Conservation (phyloP, 129 eudicot genomes). For the Saposhnikovia divaricata region DNA sequence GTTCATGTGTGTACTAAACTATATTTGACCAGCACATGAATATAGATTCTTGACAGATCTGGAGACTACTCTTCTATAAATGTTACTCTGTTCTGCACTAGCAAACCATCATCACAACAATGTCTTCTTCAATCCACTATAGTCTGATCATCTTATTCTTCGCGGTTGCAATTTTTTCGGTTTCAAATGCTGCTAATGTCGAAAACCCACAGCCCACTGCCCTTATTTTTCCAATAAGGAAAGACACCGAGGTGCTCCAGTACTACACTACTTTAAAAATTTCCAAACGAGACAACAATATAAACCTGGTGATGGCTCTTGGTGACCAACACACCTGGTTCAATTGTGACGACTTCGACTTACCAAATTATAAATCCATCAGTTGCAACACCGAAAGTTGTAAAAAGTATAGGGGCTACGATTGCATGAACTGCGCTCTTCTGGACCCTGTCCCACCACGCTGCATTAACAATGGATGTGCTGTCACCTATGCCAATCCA, state of each 20-base stretch:
- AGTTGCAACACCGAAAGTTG: neutral
- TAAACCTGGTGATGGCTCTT: constrained; percentile 27
- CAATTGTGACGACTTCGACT: neutral
- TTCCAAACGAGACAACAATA: constrained; percentile 2
- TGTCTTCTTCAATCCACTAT: neutral
- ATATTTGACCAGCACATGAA: neutral
- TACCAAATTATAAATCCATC: neutral
- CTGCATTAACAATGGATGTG: constrained; percentile 35
- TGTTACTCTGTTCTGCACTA: neutral
- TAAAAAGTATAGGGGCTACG: neutral
- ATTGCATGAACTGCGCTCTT: constrained; percentile 4
- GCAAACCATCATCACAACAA: neutral
- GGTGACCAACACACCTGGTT: constrained; percentile 26
- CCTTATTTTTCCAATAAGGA: constrained; percentile 23
- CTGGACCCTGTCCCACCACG: constrained; percentile 18
- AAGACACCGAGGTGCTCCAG: constrained; percentile 17
- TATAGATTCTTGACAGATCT: too few relatives aligned
- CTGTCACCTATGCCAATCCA: constrained; percentile 13
- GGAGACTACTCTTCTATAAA: neutral
- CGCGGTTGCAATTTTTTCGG: neutral
- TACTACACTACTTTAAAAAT: constrained; percentile 27
- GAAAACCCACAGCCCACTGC: neutral
- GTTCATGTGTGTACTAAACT: neutral
- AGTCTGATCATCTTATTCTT: neutral
- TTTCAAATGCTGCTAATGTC: neutral